Evolutionary conservation across 352 stramenopile genomes (phyloP).

Genomic region (Globisporangium paroecandrum): DNA sequence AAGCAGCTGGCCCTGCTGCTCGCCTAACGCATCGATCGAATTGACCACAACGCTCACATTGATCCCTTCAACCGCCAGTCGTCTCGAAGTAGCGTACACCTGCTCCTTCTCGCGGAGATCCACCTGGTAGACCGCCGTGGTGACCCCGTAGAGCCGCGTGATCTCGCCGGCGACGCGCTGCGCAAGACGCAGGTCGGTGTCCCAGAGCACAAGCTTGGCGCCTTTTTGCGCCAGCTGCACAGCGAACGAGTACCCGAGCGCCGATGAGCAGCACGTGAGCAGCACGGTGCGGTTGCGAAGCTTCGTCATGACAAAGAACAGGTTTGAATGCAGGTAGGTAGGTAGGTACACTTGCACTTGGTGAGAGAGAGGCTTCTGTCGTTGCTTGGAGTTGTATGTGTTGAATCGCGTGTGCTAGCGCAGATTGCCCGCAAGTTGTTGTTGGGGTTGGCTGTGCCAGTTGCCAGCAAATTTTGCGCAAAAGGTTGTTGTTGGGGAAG

Average conservation of each 20-base stretch:
- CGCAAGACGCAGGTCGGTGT: slow-evolving; percentile 8
- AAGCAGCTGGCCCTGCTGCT: not conserved
- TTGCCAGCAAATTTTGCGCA: not conserved
- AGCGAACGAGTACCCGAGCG: slow-evolving; percentile 20
- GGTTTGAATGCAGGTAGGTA: not conserved
- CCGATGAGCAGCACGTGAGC: slow-evolving; percentile 19
- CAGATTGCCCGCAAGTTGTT: not conserved
- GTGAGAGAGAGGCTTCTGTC: not conserved
- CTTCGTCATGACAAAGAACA: slow-evolving; percentile 19
- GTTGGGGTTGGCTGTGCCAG: slow-evolving; percentile 3
- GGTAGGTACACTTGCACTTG: not conserved
- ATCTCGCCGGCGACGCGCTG: slow-evolving; percentile 18
- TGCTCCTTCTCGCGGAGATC: slow-evolving; percentile 14
- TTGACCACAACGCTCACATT: slow-evolving; percentile 17
- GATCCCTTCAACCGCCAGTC: not conserved
- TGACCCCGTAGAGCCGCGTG: slow-evolving; percentile 14
- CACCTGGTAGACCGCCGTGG: slow-evolving; percentile 10
- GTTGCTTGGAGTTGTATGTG: not conserved
- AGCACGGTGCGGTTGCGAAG: slow-evolving; percentile 17
- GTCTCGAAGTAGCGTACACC: not conserved
- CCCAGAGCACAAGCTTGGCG: slow-evolving; percentile 20
- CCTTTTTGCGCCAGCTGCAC: slow-evolving; percentile 18
- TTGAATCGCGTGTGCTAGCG: not conserved
- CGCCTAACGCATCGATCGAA: slow-evolving; percentile 6
- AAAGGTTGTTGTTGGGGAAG: not conserved